These are phyloP conservation scores for Exophiala viscosa DNA, from an alignment of 2,329 filamentous ascomycete genomes.

Conservation along the genomic window DNA sequence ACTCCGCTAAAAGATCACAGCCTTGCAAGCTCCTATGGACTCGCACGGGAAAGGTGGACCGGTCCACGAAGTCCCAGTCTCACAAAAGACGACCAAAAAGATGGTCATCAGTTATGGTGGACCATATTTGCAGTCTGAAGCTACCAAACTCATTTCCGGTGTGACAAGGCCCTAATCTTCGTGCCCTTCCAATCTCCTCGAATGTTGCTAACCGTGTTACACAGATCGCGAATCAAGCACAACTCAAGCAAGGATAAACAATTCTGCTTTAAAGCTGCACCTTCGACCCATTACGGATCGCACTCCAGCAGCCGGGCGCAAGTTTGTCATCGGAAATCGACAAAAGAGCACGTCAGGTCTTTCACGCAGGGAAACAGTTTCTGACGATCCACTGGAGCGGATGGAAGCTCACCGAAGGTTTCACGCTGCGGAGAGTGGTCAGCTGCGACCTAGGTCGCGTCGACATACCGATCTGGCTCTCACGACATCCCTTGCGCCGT, in stretches of 20 bases:
- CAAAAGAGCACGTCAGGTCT: conserved; percentile 1
- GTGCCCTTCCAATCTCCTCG: neutral
- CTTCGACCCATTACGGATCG: conserved; percentile 7
- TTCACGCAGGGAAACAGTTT: conserved; percentile 6
- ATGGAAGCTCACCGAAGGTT: conserved; percentile 28
- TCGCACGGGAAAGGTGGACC: neutral
- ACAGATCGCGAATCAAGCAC: conserved; percentile 7
- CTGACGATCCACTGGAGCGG: conserved; percentile 23
- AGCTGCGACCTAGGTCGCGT: conserved; percentile 18
- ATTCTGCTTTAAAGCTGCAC: conserved; percentile 12
- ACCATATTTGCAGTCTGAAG: conserved; percentile 11
- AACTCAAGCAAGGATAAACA: neutral
- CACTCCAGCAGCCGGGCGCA: conserved; percentile 12
- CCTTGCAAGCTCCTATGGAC: conserved; percentile 1
- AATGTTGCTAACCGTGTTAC: conserved; percentile 15
- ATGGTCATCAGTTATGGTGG: conserved; percentile 21
- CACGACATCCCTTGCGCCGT: conserved; percentile 15
- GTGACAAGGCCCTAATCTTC: conserved; percentile 2
- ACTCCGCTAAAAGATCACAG: conserved; percentile 6
- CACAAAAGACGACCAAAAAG: conserved; percentile 8
- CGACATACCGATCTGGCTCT: conserved; percentile 11
- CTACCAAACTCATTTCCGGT: conserved; percentile 7
- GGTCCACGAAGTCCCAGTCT: conserved; percentile 2
- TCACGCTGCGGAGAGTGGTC: conserved; percentile 28
- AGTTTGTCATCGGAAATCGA: conserved; percentile 18